A percentile compares a stretch with the other conserved stretches of the same genome.
phyloP scores from a whole-genome alignment of 495 filamentous ascomycete genomes.

The Coniosporium apollinis region DNA sequence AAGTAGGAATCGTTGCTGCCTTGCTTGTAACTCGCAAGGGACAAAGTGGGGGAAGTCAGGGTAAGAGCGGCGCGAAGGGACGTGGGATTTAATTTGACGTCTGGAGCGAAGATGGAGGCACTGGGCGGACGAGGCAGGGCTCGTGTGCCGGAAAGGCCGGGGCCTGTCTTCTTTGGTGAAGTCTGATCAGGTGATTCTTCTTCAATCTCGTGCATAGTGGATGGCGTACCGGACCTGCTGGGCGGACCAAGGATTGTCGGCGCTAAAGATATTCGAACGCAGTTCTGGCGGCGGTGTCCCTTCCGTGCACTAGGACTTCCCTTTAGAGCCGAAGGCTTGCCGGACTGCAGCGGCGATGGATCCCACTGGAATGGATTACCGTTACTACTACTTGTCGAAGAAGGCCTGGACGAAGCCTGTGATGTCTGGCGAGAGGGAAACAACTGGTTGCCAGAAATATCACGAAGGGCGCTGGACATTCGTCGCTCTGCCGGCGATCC shows the following conservation, averaged over 20 bases:
- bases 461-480: constrained; percentile 7
- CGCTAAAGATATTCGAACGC: constrained; percentile 15
- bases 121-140: constrained; percentile 14
- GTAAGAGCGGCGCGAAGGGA: constrained; percentile 15
- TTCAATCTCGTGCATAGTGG: constrained; percentile 15
- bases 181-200: constrained; percentile 11
- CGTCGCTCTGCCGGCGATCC: constrained; percentile 14
- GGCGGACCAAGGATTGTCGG: constrained; percentile 20
- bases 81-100: constrained; percentile 11
- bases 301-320: constrained; percentile 13
- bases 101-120: constrained; percentile 12
- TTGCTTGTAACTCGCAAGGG: constrained; percentile 3
- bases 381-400: constrained; percentile 8
- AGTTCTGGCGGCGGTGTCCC: constrained; percentile 15
- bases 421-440: constrained; percentile 8
- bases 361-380: constrained; percentile 18
- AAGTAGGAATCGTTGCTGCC: not conserved
- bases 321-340: constrained; percentile 15
- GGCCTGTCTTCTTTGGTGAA: constrained; percentile 3
- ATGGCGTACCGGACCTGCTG: constrained; percentile 16
- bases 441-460: constrained; percentile 8
- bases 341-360: constrained; percentile 2
- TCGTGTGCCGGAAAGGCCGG: constrained; percentile 7
- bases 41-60: constrained; percentile 17
- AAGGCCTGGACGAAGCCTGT: constrained; percentile 5